phyloP scores from a whole-genome alignment of 2,329 filamentous ascomycete genomes.

The Ophiocordyceps unilateralis region DNA sequence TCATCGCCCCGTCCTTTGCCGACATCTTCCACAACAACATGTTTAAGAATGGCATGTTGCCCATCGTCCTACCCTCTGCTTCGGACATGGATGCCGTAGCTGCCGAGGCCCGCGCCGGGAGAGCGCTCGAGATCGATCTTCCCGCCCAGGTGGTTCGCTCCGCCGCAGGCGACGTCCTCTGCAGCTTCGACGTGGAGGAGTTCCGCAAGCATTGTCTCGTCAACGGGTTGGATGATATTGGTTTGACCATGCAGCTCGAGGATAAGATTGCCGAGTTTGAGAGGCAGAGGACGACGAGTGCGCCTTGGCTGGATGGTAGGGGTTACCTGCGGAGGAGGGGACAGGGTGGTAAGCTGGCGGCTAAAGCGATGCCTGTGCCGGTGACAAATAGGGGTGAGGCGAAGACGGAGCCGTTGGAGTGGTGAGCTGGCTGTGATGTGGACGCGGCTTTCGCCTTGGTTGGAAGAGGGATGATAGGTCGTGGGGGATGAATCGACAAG shows the following conservation, averaged over 20 bases:
- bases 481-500: too few species aligned
- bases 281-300: constrained; percentile 55
- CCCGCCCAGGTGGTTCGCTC: constrained; percentile 70
- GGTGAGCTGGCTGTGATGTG: too few species aligned
- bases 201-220: constrained; percentile 90
- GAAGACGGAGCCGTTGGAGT: constrained; percentile 74
- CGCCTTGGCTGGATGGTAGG: constrained; percentile 80
- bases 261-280: constrained; percentile 79
- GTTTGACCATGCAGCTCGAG: constrained; percentile 80
- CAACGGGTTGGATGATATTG: constrained; percentile 91
- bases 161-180: constrained; percentile 54
- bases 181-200: constrained; percentile 72
- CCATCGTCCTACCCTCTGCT: constrained; percentile 56
- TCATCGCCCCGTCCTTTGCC: constrained; percentile 67
- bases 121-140: constrained; percentile 79
- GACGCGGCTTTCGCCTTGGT: too few species aligned
- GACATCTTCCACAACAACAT: constrained; percentile 97
- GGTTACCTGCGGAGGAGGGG: constrained; percentile 49
- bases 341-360: constrained; percentile 35
- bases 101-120: constrained; percentile 59
- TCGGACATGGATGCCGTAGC: constrained; percentile 52
- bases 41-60: constrained; percentile 99
- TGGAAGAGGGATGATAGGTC: not conserved
- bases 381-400: constrained; percentile 79
- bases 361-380: constrained; percentile 52